Conservation (phyloP, 2,329 filamentous ascomycete genomes). For the Dactylellina cionopaga region DNA sequence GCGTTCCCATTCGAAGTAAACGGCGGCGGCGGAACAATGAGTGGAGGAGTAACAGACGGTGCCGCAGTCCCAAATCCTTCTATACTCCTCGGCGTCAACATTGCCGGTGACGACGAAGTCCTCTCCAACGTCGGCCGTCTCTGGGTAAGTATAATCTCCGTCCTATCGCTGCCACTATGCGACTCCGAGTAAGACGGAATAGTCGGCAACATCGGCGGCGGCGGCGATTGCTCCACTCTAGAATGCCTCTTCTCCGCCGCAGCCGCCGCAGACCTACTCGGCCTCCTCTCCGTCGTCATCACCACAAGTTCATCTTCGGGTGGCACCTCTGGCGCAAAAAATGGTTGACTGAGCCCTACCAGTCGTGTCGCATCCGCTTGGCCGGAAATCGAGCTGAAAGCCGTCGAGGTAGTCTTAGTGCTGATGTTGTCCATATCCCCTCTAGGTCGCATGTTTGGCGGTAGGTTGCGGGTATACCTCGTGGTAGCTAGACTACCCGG, state of each 20-base stretch:
- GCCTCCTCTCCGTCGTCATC: slow-evolving; percentile 14
- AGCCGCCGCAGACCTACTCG: not conserved
- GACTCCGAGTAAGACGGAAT: slow-evolving; percentile 43
- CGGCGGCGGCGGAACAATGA: too few relatives aligned
- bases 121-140: slow-evolving; percentile 34
- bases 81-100: slow-evolving; percentile 34
- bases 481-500: slow-evolving; percentile 49
- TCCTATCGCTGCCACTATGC: not conserved
- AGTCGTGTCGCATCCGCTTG: slow-evolving; percentile 61
- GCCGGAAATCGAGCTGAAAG: slow-evolving; percentile 50
- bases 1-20: not conserved
- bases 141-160: slow-evolving; percentile 11
- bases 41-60: too few relatives aligned
- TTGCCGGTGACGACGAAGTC: slow-evolving; percentile 46
- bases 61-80: slow-evolving; percentile 13
- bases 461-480: slow-evolving; percentile 47
- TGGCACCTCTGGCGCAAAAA: slow-evolving; percentile 67
- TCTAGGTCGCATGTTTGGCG: slow-evolving; percentile 43
- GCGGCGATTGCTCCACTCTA: slow-evolving; percentile 27
- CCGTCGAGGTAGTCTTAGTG: slow-evolving; percentile 49
- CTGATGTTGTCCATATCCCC: slow-evolving; percentile 47
- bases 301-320: slow-evolving; percentile 14
- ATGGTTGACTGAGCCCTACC: slow-evolving; percentile 83
- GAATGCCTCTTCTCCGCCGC: slow-evolving; percentile 18
- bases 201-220: slow-evolving; percentile 21